These are phyloP conservation scores for Tetradesmus obliquus DNA, from an alignment of 139 green algal species.

Conservation along the genomic window DNA sequence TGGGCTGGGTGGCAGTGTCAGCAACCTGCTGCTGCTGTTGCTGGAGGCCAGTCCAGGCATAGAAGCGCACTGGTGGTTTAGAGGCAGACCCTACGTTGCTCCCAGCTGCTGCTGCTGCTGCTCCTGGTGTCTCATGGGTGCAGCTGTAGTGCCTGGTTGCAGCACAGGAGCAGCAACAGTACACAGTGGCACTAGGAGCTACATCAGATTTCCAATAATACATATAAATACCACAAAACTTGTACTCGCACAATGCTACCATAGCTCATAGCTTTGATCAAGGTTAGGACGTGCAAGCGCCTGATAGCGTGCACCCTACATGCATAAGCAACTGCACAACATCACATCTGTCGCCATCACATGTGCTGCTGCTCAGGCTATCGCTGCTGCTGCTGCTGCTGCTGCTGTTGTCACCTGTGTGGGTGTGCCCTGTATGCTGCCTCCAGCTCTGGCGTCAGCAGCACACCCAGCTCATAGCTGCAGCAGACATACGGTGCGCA, in stretches of 20 bases:
- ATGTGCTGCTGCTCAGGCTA: not conserved
- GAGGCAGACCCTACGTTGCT: not conserved
- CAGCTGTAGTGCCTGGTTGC: not conserved
- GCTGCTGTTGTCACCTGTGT: slow-evolving; percentile 13
- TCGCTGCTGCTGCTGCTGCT: too few species aligned
- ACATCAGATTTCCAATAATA: too few species aligned
- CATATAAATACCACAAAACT: too few species aligned
- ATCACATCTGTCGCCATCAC: not conserved
- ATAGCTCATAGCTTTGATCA: too few species aligned
- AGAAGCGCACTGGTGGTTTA: not conserved
- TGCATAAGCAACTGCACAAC: too few species aligned
- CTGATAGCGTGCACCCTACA: too few species aligned
- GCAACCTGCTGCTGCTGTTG: slow-evolving; percentile 14
- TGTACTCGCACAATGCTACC: too few species aligned
- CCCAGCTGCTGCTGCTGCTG: not conserved
- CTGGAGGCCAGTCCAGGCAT: not conserved
- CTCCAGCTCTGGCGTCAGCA: slow-evolving; percentile 72
- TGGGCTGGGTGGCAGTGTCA: not conserved
- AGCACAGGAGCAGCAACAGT: not conserved
- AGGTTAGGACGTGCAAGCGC: too few species aligned
- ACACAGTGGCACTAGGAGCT: not conserved
- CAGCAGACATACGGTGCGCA: slow-evolving; percentile 46
- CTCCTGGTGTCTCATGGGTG: not conserved
- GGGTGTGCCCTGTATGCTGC: slow-evolving; percentile 53
- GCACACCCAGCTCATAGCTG: slow-evolving; percentile 86